A percentile compares a stretch with the other conserved stretches of the same genome.
These are phyloP conservation scores for Ogataea populi-albae DNA, from an alignment of 805 yeast genomes.

Conservation along the genomic window DNA sequence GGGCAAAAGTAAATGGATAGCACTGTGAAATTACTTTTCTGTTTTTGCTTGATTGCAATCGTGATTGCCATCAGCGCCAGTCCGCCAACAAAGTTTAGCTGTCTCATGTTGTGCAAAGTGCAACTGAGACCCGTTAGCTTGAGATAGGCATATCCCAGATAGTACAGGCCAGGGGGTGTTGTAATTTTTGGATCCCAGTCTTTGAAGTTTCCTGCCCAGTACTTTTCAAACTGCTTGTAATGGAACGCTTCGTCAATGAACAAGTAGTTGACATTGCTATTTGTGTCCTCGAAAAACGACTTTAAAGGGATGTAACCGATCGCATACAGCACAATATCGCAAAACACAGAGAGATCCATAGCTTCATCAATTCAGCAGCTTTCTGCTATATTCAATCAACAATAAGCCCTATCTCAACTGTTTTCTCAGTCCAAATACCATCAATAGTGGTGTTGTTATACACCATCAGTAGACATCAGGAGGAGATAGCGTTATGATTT, in stretches of 20 bases:
- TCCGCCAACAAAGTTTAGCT: constrained; percentile 68
- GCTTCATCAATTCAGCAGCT: no score
- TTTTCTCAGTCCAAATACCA: no score
- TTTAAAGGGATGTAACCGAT: constrained; percentile 18
- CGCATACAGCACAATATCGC: constrained; percentile 14
- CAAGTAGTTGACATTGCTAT: constrained; percentile 27
- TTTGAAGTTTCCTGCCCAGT: constrained; percentile 57
- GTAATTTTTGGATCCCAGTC: constrained; percentile 89
- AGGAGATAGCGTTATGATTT: no score
- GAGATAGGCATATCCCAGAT: constrained; percentile 39
- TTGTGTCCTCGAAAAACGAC: constrained; percentile 19
- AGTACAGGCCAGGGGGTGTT: constrained; percentile 92
- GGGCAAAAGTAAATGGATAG: constrained; percentile 56
- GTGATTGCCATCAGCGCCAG: constrained; percentile 34
- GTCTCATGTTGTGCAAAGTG: constrained; percentile 43
- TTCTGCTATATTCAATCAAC: no score
- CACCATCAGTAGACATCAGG: no score
- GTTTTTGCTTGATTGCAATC: constrained; percentile 13
- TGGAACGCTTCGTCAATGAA: constrained; percentile 84
- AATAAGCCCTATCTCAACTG: no score
- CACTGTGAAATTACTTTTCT: constrained; percentile 16
- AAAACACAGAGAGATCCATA: constrained; percentile 10
- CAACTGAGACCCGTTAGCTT: constrained; percentile 31
- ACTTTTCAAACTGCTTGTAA: constrained; percentile 69
- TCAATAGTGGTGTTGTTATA: no score